Conservation (phyloP, 1,284 basidiomycete species). For the Pterulicium gracile region DNA sequence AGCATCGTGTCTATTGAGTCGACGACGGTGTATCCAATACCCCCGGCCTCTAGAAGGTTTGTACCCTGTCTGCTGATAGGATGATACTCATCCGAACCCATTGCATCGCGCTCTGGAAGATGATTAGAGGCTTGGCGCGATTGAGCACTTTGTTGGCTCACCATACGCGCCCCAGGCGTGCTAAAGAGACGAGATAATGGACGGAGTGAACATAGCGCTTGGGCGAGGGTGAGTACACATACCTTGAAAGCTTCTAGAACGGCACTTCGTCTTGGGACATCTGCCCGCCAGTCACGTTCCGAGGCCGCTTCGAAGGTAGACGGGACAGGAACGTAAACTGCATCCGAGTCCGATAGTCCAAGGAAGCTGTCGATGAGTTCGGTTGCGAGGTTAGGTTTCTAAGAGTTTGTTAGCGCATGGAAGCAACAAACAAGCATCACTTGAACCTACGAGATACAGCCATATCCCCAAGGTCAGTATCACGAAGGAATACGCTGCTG, state of each 20-base stretch:
- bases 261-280: conserved; percentile 53
- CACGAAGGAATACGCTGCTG: background rate
- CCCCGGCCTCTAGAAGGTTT: conserved; percentile 65
- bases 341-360: background rate
- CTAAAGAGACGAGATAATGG: conserved; percentile 24
- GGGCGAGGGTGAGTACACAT: conserved; percentile 14
- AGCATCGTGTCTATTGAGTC: conserved; percentile 85
- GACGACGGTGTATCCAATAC: conserved; percentile 78
- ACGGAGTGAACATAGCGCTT: conserved; percentile 5
- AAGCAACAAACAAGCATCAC: background rate
- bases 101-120: conserved; percentile 70
- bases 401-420: background rate
- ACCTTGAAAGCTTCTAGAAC: conserved; percentile 74
- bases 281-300: conserved; percentile 26
- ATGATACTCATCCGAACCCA: conserved; percentile 85
- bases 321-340: too few relatives aligned
- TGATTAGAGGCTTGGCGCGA: conserved; percentile 6
- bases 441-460: background rate
- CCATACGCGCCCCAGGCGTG: conserved; percentile 78
- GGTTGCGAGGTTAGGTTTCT: background rate
- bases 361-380: background rate
- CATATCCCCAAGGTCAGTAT: background rate
- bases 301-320: background rate
- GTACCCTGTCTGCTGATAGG: conserved; percentile 67
- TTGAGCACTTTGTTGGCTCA: conserved; percentile 16